Base-by-base conservation (phyloP, 495 filamentous ascomycete genomes). In the Letharia lupina region DNA sequence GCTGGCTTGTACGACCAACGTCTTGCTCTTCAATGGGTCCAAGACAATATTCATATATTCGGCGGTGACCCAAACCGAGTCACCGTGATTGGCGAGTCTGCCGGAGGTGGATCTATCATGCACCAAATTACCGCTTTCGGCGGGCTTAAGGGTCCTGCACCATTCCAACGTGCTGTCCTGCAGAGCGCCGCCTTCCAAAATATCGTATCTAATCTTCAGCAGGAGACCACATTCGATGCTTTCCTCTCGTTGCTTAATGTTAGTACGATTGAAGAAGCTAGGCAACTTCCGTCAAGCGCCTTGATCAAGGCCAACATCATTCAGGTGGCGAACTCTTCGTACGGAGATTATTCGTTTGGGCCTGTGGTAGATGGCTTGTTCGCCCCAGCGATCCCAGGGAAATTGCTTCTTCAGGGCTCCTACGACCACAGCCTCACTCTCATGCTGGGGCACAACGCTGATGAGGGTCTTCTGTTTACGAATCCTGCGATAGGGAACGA, bases 351-450 rank as follows among this genome's bases (percentile, higher is more conserved):
- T 73, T 78, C 77, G 0, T 89, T 84, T 68, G 81, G 82, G 0
- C 84, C 85, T 4, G 76, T 78, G 0, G 81, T 86, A 9, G 87
- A 89, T 71, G 85, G 84, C 13, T 68, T 72, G 16, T 86, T 87
- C 66, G 82, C 83, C 3, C 84, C 84, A 2, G 76, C 73, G 5
- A 68, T 83, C 20, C 84, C 86, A 6, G 79, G 82, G 7, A 76
- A 82, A 48, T 75, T 87, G n/a, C 77, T 91, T 1, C 72, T 80
- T 2, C 67, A 82, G 35, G 86, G 83, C 11, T 74, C 79, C 7
- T 89, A 83, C 68, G 80, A 88, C 70, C 76, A 75, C 33, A 72
- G 70, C 42, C 61, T 90, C 13, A 76, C 75, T 4, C 70, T 90
- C 23, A 83, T 89, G 77, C 74, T 83, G 15, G 78, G 80, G 28